These are phyloP conservation scores for Ogataea henricii DNA, from an alignment of 805 yeast species.

Conservation along the genomic window DNA sequence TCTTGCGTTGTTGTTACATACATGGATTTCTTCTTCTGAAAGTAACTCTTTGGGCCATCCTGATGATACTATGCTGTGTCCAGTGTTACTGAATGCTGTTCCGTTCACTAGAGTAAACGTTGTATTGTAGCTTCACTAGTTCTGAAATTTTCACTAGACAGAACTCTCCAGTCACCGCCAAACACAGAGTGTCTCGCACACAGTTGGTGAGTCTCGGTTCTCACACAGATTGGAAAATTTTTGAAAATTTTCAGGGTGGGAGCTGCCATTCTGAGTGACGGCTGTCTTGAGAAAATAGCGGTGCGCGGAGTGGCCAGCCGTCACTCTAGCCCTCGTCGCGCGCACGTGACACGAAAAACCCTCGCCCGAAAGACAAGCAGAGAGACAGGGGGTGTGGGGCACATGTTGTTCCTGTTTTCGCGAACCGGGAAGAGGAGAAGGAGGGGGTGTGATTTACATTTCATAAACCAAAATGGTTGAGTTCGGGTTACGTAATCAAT, in stretches of 20 bases:
- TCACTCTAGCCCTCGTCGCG: background rate
- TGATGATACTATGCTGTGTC: slow-evolving; percentile 14
- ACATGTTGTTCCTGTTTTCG: too few relatives aligned
- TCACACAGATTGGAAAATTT: slow-evolving; percentile 15
- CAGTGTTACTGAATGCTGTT: slow-evolving; percentile 10
- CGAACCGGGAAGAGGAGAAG: too few relatives aligned
- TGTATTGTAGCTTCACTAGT: background rate
- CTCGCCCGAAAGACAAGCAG: background rate
- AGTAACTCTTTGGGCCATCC: slow-evolving; percentile 99
- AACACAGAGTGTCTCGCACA: slow-evolving; percentile 3
- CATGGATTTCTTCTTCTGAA: slow-evolving; percentile 99
- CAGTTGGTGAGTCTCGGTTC: slow-evolving; percentile 8
- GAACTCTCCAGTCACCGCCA: background rate
- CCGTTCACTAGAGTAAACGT: background rate
- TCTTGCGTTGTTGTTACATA: slow-evolving; percentile 52
- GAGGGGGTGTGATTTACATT: too few relatives aligned
- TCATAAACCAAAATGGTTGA: too few relatives aligned
- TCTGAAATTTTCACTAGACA: slow-evolving; percentile 1
- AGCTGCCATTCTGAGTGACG: slow-evolving; percentile 4
- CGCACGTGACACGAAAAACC: slow-evolving; percentile 2
- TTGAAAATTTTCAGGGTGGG: slow-evolving; percentile 7
- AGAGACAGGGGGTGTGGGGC: too few relatives aligned
- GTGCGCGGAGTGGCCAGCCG: slow-evolving; percentile 1
- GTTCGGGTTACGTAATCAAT: background rate
- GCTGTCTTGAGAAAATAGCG: background rate